These are phyloP conservation scores for Rhytidiadelphus loreus DNA, from an alignment of 225 moss, liverwort and hornwort species.

Conservation along the genomic window DNA sequence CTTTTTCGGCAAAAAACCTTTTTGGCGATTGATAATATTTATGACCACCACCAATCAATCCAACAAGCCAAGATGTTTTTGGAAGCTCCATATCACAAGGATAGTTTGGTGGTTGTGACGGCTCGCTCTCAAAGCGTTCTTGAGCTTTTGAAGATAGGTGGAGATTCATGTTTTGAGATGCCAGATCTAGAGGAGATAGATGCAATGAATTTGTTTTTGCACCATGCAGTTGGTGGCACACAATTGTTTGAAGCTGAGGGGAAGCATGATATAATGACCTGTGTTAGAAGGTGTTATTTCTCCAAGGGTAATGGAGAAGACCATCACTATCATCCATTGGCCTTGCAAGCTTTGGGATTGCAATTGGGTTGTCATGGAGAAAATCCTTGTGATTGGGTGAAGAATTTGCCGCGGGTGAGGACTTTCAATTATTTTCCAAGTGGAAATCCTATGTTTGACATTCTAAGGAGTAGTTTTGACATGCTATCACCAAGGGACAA, in stretches of 20 bases:
- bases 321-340: not conserved
- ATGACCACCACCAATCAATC: accelerated
- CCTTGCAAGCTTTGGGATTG: not conserved
- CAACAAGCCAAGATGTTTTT: not conserved
- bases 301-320: not conserved
- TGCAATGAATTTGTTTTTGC: not conserved
- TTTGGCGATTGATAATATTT: not conserved
- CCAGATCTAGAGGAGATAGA: not conserved
- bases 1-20: not conserved
- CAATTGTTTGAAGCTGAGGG: too few species aligned
- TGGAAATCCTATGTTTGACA: not conserved
- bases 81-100: not conserved
- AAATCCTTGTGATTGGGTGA: not conserved
- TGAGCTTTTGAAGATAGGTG: not conserved
- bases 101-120: not conserved
- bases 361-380: not conserved
- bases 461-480: not conserved
- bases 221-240: accelerated
- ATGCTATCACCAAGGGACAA: not conserved
- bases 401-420: not conserved
- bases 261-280: not conserved
- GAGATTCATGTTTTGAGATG: not conserved
- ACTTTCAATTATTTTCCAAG: too few species aligned
- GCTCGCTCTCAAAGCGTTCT: not conserved
- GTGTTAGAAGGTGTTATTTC: not conserved